phyloP scores from a whole-genome alignment of 139 green algal species.

The Chlamydomonas sphaeroides region DNA sequence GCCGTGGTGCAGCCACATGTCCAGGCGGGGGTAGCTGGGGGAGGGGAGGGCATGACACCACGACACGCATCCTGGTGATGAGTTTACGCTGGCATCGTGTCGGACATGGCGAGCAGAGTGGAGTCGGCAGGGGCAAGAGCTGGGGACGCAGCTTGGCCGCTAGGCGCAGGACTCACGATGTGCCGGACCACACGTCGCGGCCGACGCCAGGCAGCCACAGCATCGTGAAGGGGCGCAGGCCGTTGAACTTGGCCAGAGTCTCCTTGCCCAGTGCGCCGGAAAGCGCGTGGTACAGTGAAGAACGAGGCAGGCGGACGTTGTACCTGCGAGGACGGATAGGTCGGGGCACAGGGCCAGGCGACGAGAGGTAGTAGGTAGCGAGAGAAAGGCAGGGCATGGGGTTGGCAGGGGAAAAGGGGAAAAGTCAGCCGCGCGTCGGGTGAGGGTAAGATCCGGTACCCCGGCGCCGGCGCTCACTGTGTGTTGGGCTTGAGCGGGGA shows the following conservation, averaged over 20 bases:
- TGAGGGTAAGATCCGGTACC: background rate
- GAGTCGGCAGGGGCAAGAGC: too few relatives aligned
- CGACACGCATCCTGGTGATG: too few relatives aligned
- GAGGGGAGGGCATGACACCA: too few relatives aligned
- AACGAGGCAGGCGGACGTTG: constrained; percentile 30
- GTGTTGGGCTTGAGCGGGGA: constrained; percentile 9
- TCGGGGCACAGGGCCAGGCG: too few relatives aligned
- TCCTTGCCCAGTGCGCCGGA: constrained; percentile 15
- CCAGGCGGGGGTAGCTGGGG: constrained; percentile 39
- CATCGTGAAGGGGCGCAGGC: background rate
- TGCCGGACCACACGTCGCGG: background rate
- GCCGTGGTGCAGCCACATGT: constrained; percentile 58
- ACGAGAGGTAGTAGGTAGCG: too few relatives aligned
- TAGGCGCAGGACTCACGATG: background rate
- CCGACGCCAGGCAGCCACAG: background rate
- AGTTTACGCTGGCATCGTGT: too few relatives aligned
- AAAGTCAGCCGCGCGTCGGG: too few relatives aligned
- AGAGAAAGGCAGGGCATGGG: too few relatives aligned
- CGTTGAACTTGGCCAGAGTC: background rate
- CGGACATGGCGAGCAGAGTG: too few relatives aligned
- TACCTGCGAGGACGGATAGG: background rate
- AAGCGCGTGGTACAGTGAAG: constrained; percentile 35
- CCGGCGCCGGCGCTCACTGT: background rate
- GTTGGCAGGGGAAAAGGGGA: constrained; percentile 12
- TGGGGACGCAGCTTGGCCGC: too few relatives aligned